Conservation (phyloP, 495 filamentous ascomycete genomes). For the Massariosphaeria phaeospora region DNA sequence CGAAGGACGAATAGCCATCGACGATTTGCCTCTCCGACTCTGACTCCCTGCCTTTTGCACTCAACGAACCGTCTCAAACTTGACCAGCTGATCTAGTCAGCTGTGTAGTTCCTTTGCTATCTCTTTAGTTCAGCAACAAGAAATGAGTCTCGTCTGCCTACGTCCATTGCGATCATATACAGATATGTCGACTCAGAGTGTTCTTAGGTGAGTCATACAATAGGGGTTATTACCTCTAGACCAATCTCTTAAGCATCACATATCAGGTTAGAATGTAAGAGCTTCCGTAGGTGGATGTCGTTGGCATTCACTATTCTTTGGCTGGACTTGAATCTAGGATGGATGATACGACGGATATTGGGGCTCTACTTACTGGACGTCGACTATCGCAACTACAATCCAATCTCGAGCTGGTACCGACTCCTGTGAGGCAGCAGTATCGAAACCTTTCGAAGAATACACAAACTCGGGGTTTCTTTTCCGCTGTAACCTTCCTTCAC, state of each 20-base stretch:
- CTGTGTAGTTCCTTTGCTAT: too few species aligned
- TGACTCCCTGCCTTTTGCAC: slow-evolving; percentile 5
- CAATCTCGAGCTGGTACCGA: background rate
- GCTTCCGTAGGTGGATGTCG: too few species aligned
- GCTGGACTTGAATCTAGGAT: too few species aligned
- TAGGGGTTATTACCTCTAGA: background rate
- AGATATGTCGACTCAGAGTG: background rate
- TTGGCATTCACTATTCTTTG: too few species aligned
- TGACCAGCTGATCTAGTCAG: slow-evolving; percentile 12
- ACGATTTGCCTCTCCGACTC: slow-evolving; percentile 22
- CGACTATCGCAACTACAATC: background rate
- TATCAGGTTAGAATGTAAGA: background rate
- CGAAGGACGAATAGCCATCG: slow-evolving; percentile 8
- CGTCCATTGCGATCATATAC: slow-evolving; percentile 9
- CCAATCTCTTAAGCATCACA: background rate
- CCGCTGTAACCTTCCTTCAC: background rate
- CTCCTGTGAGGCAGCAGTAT: too few species aligned
- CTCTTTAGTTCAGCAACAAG: too few species aligned
- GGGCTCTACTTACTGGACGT: background rate
- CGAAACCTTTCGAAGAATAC: background rate
- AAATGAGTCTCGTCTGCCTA: background rate
- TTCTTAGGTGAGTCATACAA: background rate
- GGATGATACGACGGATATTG: too few species aligned
- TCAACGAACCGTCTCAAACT: slow-evolving; percentile 11
- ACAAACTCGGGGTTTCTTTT: background rate